Percentiles rank a stretch among this genome's conserved stretches.
Conservation (phyloP, 164 flowering plant genomes). For the Magnolia kwangsiensis region DNA sequence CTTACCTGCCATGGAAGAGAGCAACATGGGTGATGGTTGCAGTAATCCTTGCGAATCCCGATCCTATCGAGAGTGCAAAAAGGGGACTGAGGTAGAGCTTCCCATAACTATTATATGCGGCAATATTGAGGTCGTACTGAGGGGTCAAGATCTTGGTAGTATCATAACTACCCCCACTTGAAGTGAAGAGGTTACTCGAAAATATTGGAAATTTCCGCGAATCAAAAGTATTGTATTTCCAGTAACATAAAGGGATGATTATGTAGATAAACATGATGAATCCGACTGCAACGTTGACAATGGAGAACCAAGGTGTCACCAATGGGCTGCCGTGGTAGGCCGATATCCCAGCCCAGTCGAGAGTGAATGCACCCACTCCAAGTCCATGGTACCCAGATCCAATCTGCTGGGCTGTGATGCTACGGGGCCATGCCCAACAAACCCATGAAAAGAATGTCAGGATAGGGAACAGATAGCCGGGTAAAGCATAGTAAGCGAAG, state of each 20-base stretch:
- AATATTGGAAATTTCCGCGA: constrained; percentile 85
- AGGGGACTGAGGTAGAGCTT: constrained; percentile 86
- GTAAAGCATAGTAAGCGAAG: constrained; percentile 71
- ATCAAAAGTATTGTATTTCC: constrained; percentile 84
- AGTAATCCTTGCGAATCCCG: constrained; percentile 85
- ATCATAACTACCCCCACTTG: constrained; percentile 65
- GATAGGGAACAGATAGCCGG: constrained; percentile 85
- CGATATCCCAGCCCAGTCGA: constrained; percentile 97
- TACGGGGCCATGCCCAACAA: constrained; percentile 85
- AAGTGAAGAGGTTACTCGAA: constrained; percentile 69
- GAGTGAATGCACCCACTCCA: constrained; percentile 87
- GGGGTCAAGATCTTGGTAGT: constrained; percentile 80
- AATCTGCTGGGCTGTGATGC: constrained; percentile 86
- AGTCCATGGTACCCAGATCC: constrained; percentile 94
- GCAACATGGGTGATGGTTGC: constrained; percentile 89
- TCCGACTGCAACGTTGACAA: constrained; percentile 51
- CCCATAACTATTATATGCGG: constrained; percentile 72
- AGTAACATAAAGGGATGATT: constrained; percentile 79
- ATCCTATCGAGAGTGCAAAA: constrained; percentile 86
- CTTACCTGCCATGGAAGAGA: constrained; percentile 79
- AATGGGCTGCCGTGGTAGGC: constrained; percentile 97
- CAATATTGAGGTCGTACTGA: constrained; percentile 59
- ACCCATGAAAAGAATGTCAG: constrained; percentile 95
- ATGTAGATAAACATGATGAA: constrained; percentile 89
- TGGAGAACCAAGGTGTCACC: constrained; percentile 78